A percentile compares a stretch with the other conserved stretches of the same genome.
These are phyloP conservation scores for Sorghum bicolor DNA, from an alignment of 176 grass and related monocot species.

Conservation along the genomic window Sorghum_bicolor_NCBIv3 NC_012870.2:15180501-15181000, in stretches of 20 bases:
- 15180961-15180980: slow-evolving; percentile 91
- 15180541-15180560: neutral
- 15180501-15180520: neutral
- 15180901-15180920: slow-evolving; percentile 73
- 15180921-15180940: slow-evolving; percentile 71
- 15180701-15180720: too few species aligned
- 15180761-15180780: slow-evolving; percentile 57
- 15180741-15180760: neutral
- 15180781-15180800: slow-evolving; percentile 94
- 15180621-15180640: neutral
- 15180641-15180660: neutral
- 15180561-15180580: neutral
- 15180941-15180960: slow-evolving; percentile 86
- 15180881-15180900: slow-evolving; percentile 97
- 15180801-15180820: slow-evolving; percentile 98
- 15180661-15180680: neutral
- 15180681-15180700: neutral
- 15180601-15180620: slow-evolving; percentile 8
- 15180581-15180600: slow-evolving; percentile 28
- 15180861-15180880: slow-evolving; percentile 86
- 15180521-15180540: neutral
- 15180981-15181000: slow-evolving; percentile 89
- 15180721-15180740: too few species aligned
- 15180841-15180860: slow-evolving; percentile 97
- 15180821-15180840: slow-evolving; percentile 80